Percentiles rank a stretch among this genome's conserved stretches.
Evolutionary conservation across 371 early-diverging fungal genomes (phyloP).

Genomic region (Mucor indicus): DNA sequence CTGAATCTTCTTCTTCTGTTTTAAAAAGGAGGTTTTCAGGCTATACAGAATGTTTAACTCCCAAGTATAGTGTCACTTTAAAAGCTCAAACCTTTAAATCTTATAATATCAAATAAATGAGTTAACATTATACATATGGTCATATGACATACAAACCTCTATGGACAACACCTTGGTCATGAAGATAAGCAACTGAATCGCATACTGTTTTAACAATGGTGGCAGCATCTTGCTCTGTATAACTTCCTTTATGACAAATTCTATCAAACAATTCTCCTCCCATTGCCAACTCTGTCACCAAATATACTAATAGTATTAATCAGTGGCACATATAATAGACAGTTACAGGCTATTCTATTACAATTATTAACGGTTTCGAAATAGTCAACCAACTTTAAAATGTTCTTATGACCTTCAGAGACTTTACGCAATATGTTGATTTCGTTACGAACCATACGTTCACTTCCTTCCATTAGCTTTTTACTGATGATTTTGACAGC

Average conservation of each 20-base stretch:
- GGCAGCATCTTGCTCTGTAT: conserved; percentile 82
- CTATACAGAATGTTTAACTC: conserved; percentile 23
- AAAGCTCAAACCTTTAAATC: conserved; percentile 22
- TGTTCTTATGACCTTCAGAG: conserved; percentile 81
- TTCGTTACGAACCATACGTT: conserved; percentile 86
- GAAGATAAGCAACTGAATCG: conserved; percentile 79
- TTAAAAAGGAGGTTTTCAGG: conserved; percentile 84
- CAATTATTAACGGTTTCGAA: conserved; percentile 87
- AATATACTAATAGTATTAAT: conserved; percentile 55
- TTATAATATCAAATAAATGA: not conserved
- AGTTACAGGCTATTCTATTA: conserved; percentile 29
- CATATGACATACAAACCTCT: conserved; percentile 51
- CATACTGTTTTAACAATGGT: conserved; percentile 70
- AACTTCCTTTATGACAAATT: conserved; percentile 71
- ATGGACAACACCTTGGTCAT: conserved; percentile 82
- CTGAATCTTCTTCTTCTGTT: conserved; percentile 61
- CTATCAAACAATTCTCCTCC: conserved; percentile 91
- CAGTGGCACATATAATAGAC: not conserved
- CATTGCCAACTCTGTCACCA: conserved; percentile 82
- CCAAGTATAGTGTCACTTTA: not conserved
- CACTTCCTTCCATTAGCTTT: conserved; percentile 78
- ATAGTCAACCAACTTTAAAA: conserved; percentile 82
- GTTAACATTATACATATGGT: not conserved
- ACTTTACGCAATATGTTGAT: conserved; percentile 78
- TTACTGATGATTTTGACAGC: conserved; percentile 92